These are phyloP conservation scores for Vitis hybrid DNA, from an alignment of 177 flowering plant genomes.

Conservation along the genomic window DNA sequence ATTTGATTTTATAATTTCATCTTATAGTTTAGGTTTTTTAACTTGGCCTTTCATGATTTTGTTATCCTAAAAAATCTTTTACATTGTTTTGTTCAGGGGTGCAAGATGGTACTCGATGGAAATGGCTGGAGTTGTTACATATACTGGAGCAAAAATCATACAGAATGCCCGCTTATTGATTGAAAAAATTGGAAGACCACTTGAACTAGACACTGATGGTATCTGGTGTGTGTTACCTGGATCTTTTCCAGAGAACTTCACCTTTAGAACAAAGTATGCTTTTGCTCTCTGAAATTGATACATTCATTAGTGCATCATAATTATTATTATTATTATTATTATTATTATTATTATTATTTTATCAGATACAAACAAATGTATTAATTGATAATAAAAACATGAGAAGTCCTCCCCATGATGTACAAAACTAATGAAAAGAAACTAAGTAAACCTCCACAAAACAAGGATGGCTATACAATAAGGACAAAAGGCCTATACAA, in stretches of 20 bases:
- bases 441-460: too few relatives aligned
- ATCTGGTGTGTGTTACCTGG: slow-evolving; percentile 99
- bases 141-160: slow-evolving; percentile 97
- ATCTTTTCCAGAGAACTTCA: slow-evolving; percentile 96
- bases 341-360: too few relatives aligned
- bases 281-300: slow-evolving; percentile 6
- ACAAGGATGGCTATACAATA: too few relatives aligned
- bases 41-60: background rate
- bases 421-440: too few relatives aligned
- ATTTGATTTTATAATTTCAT: slow-evolving; percentile 5
- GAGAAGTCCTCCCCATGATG: too few relatives aligned
- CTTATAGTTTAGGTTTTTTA: background rate
- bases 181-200: slow-evolving; percentile 95
- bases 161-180: slow-evolving; percentile 96
- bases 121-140: slow-evolving; percentile 99
- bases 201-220: slow-evolving; percentile 98
- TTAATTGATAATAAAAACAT: too few relatives aligned
- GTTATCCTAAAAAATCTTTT: slow-evolving; percentile 5
- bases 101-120: slow-evolving; percentile 99
- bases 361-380: too few relatives aligned
- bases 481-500: too few relatives aligned
- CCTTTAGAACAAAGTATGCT: slow-evolving; percentile 79
- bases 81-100: slow-evolving; percentile 54
- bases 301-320: slow-evolving; percentile 2
- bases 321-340: background rate